A percentile compares a stretch with the other conserved stretches of the same genome.
These are phyloP conservation scores for Hymenoscyphus albidus DNA, from an alignment of 2,329 filamentous ascomycete genomes.

Conservation along the genomic window DNA sequence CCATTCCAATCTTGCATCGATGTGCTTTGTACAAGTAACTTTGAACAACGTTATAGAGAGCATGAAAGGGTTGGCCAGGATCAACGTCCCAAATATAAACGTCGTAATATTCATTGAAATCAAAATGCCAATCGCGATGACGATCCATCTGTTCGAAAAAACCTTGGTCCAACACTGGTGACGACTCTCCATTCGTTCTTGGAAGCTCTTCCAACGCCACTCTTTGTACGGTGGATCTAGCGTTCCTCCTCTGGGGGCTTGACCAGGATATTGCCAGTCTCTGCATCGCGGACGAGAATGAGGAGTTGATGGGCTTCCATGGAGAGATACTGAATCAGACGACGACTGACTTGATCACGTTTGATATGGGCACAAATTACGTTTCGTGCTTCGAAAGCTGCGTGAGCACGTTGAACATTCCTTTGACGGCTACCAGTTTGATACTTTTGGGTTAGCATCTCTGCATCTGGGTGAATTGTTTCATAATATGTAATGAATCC, in stretches of 20 bases:
- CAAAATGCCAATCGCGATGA: constrained; percentile 37
- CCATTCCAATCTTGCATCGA: constrained; percentile 32
- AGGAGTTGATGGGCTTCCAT: constrained; percentile 39
- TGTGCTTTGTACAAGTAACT: constrained; percentile 38
- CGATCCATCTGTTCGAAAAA: constrained; percentile 42
- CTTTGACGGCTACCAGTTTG: constrained; percentile 34
- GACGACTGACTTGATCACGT: constrained; percentile 39
- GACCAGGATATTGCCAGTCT: constrained; percentile 37
- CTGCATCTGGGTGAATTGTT: constrained; percentile 28
- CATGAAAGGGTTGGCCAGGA: constrained; percentile 34
- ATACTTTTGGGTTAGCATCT: constrained; percentile 33
- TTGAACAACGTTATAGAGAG: constrained; percentile 34
- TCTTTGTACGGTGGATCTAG: constrained; percentile 40
- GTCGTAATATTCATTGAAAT: constrained; percentile 43
- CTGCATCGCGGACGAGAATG: constrained; percentile 40
- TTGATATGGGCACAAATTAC: constrained; percentile 42
- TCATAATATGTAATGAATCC: constrained; percentile 29
- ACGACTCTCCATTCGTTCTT: constrained; percentile 39
- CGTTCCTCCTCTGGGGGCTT: constrained; percentile 38
- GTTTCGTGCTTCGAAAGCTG: constrained; percentile 38
- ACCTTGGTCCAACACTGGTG: constrained; percentile 35
- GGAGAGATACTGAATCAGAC: constrained; percentile 42
- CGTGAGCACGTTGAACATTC: constrained; percentile 35
- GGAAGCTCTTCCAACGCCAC: constrained; percentile 38
- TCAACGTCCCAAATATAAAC: constrained; percentile 41